Base-by-base conservation (phyloP, 2,329 filamentous ascomycete genomes). In the Fusarium avenaceum region DNA sequence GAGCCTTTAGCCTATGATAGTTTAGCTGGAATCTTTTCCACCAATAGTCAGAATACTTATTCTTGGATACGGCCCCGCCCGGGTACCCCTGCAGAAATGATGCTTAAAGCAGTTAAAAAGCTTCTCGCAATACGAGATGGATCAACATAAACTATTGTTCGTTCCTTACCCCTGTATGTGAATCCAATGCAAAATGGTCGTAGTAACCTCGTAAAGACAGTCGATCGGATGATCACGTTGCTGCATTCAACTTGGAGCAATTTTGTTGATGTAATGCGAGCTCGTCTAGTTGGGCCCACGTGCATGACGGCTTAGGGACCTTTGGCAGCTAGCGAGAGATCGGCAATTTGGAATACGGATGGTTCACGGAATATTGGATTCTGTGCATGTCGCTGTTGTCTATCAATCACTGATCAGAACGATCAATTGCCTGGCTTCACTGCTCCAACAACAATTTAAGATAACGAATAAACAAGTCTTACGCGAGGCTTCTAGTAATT, bases 201-300 rank as follows among this genome's bases (percentile, higher is more conserved):
- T 32, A 46, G 57, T 7, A 19, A 51, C 7, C 51, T 63, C 51
- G 60, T 63, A 63, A 50, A 57, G 51, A 57, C 22, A 48, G 60
- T 47, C 58, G 50, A 32, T 63, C 32, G 24, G 40, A 38, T 32
- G 17, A 3, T 57, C n/a, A 24, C 10, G 22, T 3, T 63, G 14
- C 26, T 28, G 6, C 33, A 14, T 7, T 15, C 10, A 11, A 20
- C 17, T 24, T 20, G 22, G 3, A 5, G 15, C 8, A 44, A 39
- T 40, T n/a, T 47, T 7, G 46, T 8, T 19, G 14, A 19, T 9
- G 7, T 32, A 17, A 63, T 54, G 32, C 32, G 30, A 17, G n/a
- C 9, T 24, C 24, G 13, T 19, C 17, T 13, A 35, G 19, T 7
- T 44, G 10, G 22, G 26, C 48, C n/a, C 24, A 56, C 38, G 38